A percentile compares a stretch with the other conserved stretches of the same genome.
Conservation (phyloP, 1,284 basidiomycete genomes). For the Ceratobasidium sp. region DNA sequence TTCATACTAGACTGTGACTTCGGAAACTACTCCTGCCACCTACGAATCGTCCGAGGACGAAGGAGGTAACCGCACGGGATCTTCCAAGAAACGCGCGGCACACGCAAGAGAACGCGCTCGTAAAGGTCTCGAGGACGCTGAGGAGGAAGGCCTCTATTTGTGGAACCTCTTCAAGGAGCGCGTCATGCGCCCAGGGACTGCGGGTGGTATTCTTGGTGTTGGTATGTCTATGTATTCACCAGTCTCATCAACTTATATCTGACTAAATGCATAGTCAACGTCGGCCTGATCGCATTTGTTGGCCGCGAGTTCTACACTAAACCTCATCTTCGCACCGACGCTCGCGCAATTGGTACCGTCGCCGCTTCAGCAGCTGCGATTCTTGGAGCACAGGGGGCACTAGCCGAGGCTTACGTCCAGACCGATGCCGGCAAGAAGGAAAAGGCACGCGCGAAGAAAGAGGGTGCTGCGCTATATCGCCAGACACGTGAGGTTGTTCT, state of each 20-base stretch:
- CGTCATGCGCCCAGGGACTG: constrained; percentile 75
- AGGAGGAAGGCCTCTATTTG: constrained; percentile 67
- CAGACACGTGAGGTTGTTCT: constrained; percentile 72
- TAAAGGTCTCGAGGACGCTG: constrained; percentile 63
- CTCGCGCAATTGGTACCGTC: constrained; percentile 67
- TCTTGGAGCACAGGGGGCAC: constrained; percentile 73
- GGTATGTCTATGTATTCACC: constrained; percentile 61
- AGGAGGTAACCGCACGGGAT: constrained; percentile 13
- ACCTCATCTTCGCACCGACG: constrained; percentile 73
- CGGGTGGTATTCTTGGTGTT: constrained; percentile 79
- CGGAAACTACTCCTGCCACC: constrained; percentile 32
- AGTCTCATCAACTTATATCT: background rate
- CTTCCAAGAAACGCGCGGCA: constrained; percentile 31
- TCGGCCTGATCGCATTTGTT: constrained; percentile 74
- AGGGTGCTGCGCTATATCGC: constrained; percentile 73
- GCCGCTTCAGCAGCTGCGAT: constrained; percentile 69
- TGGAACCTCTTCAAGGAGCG: constrained; percentile 72
- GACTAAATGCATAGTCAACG: constrained; percentile 67
- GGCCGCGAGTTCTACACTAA: constrained; percentile 77
- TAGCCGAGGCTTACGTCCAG: constrained; percentile 72
- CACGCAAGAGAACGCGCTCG: constrained; percentile 54
- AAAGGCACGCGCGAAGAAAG: constrained; percentile 69
- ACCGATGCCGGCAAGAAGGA: constrained; percentile 72
- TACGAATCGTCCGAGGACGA: constrained; percentile 26
- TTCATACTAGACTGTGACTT: constrained; percentile 44